These are phyloP conservation scores for Akanthomyces dipterigenus DNA, from an alignment of 2,329 filamentous ascomycete genomes.

Conservation along the genomic window DNA sequence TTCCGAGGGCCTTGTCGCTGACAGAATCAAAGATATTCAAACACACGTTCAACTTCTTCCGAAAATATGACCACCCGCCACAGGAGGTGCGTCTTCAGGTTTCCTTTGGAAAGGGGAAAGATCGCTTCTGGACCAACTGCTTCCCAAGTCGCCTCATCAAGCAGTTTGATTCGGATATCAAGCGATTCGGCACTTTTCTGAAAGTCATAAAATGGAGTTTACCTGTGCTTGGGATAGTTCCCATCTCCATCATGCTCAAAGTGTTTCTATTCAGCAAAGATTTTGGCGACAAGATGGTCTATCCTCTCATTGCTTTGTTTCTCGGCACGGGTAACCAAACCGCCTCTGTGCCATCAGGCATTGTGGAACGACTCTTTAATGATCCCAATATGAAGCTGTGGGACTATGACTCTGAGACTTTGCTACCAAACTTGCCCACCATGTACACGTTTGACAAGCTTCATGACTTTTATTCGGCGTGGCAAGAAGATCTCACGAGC, in stretches of 20 bases:
- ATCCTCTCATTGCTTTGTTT: constrained; percentile 67
- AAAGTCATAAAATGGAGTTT: constrained; percentile 54
- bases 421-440: constrained; percentile 52
- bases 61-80: constrained; percentile 47
- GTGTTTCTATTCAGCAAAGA: constrained; percentile 63
- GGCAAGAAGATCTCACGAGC: constrained; percentile 45
- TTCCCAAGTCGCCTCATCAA: constrained; percentile 54
- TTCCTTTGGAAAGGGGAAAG: constrained; percentile 52
- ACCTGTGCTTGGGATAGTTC: constrained; percentile 51
- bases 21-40: constrained; percentile 50
- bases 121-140: constrained; percentile 60
- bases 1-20: background rate
- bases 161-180: constrained; percentile 49
- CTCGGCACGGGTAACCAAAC: constrained; percentile 70
- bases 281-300: constrained; percentile 64
- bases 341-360: constrained; percentile 61
- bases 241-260: constrained; percentile 58
- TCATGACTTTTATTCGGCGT: constrained; percentile 52
- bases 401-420: constrained; percentile 48
- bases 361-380: constrained; percentile 55
- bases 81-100: constrained; percentile 55
- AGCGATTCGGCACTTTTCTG: constrained; percentile 48
- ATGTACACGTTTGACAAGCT: constrained; percentile 63
- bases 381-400: constrained; percentile 54
- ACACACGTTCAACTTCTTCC: constrained; percentile 60